Evolutionary conservation across 2,329 filamentous ascomycete genomes (phyloP), one percentile per base, ranked within the genome.

Genomic region (Huntiella savannae): DNA sequence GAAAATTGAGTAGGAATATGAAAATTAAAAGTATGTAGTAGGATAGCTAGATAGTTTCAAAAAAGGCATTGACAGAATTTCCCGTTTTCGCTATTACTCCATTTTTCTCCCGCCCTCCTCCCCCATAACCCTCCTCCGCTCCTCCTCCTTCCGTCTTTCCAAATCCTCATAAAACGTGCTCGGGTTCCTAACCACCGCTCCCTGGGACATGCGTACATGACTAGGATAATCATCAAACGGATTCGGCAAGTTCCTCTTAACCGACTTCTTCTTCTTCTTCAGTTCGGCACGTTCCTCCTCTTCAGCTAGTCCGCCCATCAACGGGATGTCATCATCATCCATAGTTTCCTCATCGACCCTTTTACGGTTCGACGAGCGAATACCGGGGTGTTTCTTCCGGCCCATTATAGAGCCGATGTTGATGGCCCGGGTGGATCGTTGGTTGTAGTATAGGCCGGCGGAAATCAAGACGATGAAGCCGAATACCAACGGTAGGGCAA

Each of bases 381-480:
- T 8, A 7, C 22, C 22, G 4, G 28, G 19, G n/a, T 45, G 35
- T 32, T 41, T 34, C 10, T 34, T 39, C 12, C 45, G 37, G 53
- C 65, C 60, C 63, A 73, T 69, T 58, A 74, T 59, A 54, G 66
- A 70, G 45, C 67, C 70, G 40, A 75, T 54, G 4, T 60, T 59
- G 50, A 75, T 70, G 50, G 56, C 56, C 47, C 71, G 65, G n/a
- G 62, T 58, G 54, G 66, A 63, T 46, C 64, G 62, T 58, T 74
- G 71, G 64, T 66, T 73, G 63, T 78, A 46, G 61, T 69, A 64
- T 59, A 75, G 56, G 59, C 77, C 63, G 60, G 77, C 38, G 53
- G 73, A 49, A 51, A 70, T 60, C 42, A 73, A 50, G 37, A 61
- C 41, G 46, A 71, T 58, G 54, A 66, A 61, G 43, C 64, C 66